These are phyloP conservation scores for Tubosaeta brunneosetosa DNA, from an alignment of 768 basidiomycete species.

Conservation along the genomic window DNA sequence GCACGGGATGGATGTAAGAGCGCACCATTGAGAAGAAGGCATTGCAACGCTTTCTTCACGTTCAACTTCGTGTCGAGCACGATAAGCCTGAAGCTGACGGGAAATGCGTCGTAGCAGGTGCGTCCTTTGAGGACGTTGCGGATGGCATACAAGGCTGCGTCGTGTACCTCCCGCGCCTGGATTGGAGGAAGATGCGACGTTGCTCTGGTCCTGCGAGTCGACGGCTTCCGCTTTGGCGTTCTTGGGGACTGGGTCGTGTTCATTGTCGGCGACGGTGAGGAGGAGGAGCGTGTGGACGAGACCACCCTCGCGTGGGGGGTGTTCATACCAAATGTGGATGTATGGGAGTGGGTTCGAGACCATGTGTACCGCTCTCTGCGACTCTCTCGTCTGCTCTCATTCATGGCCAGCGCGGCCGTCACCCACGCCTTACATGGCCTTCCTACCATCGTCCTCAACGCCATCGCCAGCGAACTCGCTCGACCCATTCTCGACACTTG, in stretches of 20 bases:
- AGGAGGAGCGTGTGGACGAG: not conserved
- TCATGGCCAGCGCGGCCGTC: constrained; percentile 9
- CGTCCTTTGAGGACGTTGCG: constrained; percentile 79
- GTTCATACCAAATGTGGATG: constrained; percentile 10
- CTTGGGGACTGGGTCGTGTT: constrained; percentile 46
- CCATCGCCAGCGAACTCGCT: constrained; percentile 1
- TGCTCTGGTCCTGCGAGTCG: constrained; percentile 53
- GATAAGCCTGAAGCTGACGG: constrained; percentile 93
- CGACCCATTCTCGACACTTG: constrained; percentile 3
- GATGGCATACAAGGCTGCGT: constrained; percentile 64
- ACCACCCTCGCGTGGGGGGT: constrained; percentile 15
- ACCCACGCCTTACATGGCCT: not conserved
- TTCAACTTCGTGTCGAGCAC: constrained; percentile 94
- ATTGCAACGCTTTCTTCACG: constrained; percentile 92
- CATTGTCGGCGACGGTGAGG: constrained; percentile 29
- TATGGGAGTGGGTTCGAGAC: constrained; percentile 15
- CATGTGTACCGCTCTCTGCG: not conserved
- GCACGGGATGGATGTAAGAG: not conserved
- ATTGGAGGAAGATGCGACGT: constrained; percentile 52
- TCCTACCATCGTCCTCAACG: constrained; percentile 4
- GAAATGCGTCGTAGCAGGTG: constrained; percentile 94
- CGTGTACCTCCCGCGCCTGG: constrained; percentile 57
- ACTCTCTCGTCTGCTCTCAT: not conserved
- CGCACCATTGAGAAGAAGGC: constrained; percentile 74
- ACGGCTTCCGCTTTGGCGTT: constrained; percentile 48